Conservation (phyloP, 225 moss, liverwort and hornwort genomes). For the Physcomitrium patens region DNA sequence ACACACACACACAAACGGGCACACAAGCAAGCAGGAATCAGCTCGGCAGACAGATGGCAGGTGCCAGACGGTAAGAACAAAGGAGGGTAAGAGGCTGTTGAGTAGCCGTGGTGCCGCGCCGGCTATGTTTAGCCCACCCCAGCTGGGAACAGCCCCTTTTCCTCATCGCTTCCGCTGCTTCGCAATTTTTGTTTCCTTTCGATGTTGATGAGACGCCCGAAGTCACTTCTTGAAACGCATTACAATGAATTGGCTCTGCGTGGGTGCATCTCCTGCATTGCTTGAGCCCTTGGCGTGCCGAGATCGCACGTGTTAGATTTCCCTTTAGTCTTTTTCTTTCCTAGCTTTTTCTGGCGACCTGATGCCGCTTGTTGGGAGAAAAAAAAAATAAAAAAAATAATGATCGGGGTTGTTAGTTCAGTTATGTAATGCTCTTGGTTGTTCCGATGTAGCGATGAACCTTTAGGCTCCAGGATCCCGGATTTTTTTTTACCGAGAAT, state of each 20-base stretch:
- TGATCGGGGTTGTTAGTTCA: not conserved
- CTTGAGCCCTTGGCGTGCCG: not conserved
- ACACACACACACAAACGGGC: no score
- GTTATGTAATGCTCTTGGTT: not conserved
- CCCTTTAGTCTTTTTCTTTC: not conserved
- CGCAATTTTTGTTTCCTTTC: not conserved
- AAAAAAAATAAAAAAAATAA: not conserved
- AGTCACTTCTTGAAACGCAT: not conserved
- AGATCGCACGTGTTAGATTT: conserved; percentile 11
- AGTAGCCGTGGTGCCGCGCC: not conserved
- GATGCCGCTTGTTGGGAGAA: not conserved
- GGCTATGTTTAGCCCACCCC: conserved; percentile 32
- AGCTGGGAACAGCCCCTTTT: conserved; percentile 19
- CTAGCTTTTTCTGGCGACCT: conserved; percentile 7
- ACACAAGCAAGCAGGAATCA: not conserved
- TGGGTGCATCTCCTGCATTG: not conserved
- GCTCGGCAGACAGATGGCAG: conserved; percentile 33
- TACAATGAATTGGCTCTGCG: not conserved
- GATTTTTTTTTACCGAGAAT: not conserved
- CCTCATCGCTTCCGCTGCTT: not conserved
- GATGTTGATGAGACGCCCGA: not conserved
- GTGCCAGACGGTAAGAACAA: not conserved
- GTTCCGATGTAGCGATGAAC: not conserved
- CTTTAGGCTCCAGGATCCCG: not conserved
- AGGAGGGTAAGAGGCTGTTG: not conserved